Base-by-base conservation (phyloP, 345 rosid genomes). In the Eucalyptus lansdowneana region DNA sequence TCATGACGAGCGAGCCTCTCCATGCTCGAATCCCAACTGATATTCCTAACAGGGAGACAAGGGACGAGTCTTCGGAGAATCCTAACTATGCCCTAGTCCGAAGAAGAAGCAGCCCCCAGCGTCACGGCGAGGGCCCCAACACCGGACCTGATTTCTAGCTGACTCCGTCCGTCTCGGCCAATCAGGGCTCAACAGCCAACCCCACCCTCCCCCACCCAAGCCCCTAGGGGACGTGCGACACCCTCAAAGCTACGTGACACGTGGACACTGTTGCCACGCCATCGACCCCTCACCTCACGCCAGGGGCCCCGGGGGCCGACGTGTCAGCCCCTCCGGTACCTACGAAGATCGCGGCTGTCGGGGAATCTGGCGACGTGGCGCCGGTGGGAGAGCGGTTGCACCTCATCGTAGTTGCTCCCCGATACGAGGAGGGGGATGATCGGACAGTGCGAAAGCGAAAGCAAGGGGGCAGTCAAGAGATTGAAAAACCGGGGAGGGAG, bases 211-310 rank as follows among this genome's bases (percentile, higher is more conserved):
- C 24, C 11, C 40, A 0, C 72, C 37, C 53, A 24, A 24, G 31
- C 27, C 29, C 11, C 22, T 22, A 87, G 62, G 80, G 80, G 40
- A 45, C 81, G 80, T 16, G 27, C 81, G 81, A 25, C 31, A 16
- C 88, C 24, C 13, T 11, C 83, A 6, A 62, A 27, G 24, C 21
- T 22, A 56, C 53, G 53, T 44, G 22, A 76, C 89, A 88, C 89
- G 87, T 88, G 87, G 89, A 80, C 40, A 88, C 89, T 88, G 89
- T 88, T 80, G 87, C 89, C 89, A 80, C 89, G 89, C 60, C 42
- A 54, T 40, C 65, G 31, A 40, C 37, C 50, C 54, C 67, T 88
- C 34, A 50, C 87, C 62, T 86, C 87, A 31, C 37, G 11, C 29
- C 31, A 45, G 24, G 60, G 67, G 4, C 34, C 65, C 42, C 14